A percentile compares a stretch with the other conserved stretches of the same genome.
Evolutionary conservation across 331 rosid genomes (phyloP).

Genomic region (Quercus tomentella): DNA sequence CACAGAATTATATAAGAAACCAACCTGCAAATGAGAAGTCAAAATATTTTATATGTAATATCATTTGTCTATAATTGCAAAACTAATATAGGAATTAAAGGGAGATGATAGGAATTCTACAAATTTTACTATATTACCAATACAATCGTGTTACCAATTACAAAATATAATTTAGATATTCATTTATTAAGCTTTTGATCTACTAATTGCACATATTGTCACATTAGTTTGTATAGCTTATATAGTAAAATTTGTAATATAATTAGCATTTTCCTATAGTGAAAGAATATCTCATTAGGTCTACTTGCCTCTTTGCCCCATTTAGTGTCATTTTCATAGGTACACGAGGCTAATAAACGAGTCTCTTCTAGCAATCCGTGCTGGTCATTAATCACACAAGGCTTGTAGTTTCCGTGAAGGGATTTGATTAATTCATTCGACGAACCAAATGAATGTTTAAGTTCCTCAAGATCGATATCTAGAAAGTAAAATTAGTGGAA

Average conservation of each 20-base stretch:
- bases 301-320: conserved; percentile 2
- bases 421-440: background rate
- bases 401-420: background rate
- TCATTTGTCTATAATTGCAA: background rate
- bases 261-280: no score
- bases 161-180: no score
- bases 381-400: background rate
- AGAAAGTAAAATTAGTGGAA: background rate
- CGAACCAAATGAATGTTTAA: background rate
- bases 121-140: no score
- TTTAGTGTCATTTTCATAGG: background rate
- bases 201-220: no score
- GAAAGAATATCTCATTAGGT: background rate
- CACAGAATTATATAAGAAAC: conserved; percentile 55
- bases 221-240: no score
- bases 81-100: background rate
- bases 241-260: no score
- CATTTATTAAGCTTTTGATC: no score
- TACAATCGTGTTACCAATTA: no score
- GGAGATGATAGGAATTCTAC: no score
- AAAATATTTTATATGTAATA: conserved; percentile 22
- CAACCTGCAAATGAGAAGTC: conserved; percentile 61
- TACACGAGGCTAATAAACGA: background rate
- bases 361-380: background rate
- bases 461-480: background rate